A percentile compares a stretch with the other conserved stretches of the same genome.
Conservation (phyloP, 352 stramenopile genomes). For the Phytopythium mirpurense region DNA sequence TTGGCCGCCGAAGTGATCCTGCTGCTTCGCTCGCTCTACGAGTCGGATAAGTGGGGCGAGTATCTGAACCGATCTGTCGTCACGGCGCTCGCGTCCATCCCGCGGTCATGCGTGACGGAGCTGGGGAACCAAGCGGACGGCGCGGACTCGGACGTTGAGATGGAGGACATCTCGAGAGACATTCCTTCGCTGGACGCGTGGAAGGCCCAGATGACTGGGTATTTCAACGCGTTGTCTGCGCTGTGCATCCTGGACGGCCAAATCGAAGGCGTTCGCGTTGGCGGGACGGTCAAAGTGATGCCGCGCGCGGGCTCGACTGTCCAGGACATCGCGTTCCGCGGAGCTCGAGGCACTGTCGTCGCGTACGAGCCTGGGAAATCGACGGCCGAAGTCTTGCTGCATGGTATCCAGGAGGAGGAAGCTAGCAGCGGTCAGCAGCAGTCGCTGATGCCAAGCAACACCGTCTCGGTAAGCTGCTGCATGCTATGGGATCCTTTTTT, state of each 20-base stretch:
- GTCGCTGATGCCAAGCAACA: background rate
- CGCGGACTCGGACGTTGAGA: constrained; percentile 73
- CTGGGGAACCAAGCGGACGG: constrained; percentile 10
- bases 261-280: constrained; percentile 76
- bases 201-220: constrained; percentile 39
- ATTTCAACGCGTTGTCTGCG: constrained; percentile 66
- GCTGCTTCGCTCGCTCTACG: constrained; percentile 77
- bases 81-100: constrained; percentile 43
- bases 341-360: constrained; percentile 68
- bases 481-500: background rate
- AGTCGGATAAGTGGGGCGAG: constrained; percentile 63
- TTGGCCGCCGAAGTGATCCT: constrained; percentile 73
- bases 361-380: constrained; percentile 80
- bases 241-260: constrained; percentile 81
- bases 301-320: constrained; percentile 57
- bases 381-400: constrained; percentile 72
- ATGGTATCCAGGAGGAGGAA: constrained; percentile 36
- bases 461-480: background rate
- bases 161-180: constrained; percentile 74
- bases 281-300: constrained; percentile 81
- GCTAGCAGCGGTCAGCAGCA: constrained; percentile 23
- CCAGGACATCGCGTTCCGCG: constrained; percentile 74
- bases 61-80: constrained; percentile 66
- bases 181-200: constrained; percentile 48
- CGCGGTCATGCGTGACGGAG: constrained; percentile 37